Evolutionary conservation across 441 rosid species (phyloP).

Genomic region (Aquilaria agallochum): DNA sequence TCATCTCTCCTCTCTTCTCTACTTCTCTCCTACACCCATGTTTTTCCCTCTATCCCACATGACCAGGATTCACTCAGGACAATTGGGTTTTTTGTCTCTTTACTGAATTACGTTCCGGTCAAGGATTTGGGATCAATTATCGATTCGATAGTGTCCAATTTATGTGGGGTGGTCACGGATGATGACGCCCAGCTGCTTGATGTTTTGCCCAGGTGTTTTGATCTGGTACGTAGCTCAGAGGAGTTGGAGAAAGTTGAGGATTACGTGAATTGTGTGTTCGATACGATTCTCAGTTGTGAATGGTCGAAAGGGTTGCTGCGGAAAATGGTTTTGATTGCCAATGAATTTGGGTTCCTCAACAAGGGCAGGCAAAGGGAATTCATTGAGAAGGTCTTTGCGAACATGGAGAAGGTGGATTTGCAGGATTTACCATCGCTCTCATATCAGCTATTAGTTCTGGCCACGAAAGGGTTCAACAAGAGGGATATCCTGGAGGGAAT

Average conservation of each 20-base stretch:
- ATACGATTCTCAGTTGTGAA: conserved; percentile 17
- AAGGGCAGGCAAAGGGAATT: conserved; percentile 48
- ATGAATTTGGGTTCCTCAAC: conserved; percentile 52
- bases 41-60: conserved; percentile 51
- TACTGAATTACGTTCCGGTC: conserved; percentile 28
- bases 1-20: conserved; percentile 57
- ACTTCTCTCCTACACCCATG: conserved; percentile 46
- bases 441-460: conserved; percentile 71
- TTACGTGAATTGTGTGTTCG: conserved; percentile 34
- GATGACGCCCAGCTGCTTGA: conserved; percentile 79
- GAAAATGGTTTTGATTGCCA: conserved; percentile 11
- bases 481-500: conserved; percentile 69
- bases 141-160: conserved; percentile 31
- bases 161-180: conserved; percentile 21
- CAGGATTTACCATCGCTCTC: conserved; percentile 72
- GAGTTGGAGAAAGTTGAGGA: conserved; percentile 31
- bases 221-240: conserved; percentile 31
- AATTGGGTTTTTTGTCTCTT: conserved; percentile 42
- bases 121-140: conserved; percentile 33
- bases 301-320: no score
- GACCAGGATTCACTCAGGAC: conserved; percentile 63
- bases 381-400: conserved; percentile 63
- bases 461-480: conserved; percentile 69
- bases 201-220: conserved; percentile 57
- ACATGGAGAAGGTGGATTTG: conserved; percentile 54